These are phyloP conservation scores for Venturia pyrina DNA, from an alignment of 2,329 filamentous ascomycete genomes.

Conservation along the genomic window DNA sequence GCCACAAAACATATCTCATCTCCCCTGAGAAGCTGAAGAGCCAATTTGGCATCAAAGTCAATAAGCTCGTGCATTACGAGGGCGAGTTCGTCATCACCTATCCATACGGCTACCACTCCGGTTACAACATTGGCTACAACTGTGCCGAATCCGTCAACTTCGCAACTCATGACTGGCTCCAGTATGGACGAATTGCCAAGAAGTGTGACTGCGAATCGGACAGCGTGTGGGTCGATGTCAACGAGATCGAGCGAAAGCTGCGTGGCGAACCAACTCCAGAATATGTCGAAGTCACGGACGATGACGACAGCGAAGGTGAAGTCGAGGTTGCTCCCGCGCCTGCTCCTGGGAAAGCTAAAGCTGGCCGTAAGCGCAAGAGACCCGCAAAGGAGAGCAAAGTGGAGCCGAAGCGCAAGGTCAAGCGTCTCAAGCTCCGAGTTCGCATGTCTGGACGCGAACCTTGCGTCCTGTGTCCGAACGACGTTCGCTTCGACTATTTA, in stretches of 20 bases:
- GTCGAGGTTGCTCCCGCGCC: conserved; percentile 65
- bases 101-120: conserved; percentile 96
- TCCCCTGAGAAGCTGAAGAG: conserved; percentile 80
- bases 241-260: conserved; percentile 89
- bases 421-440: conserved; percentile 59
- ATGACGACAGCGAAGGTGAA: conserved; percentile 44
- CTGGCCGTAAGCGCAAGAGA: conserved; percentile 58
- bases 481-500: conserved; percentile 71
- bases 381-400: conserved; percentile 32
- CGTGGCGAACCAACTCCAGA: conserved; percentile 74
- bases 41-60: conserved; percentile 90
- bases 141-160: conserved; percentile 99
- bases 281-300: conserved; percentile 68
- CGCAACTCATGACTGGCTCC: conserved; percentile 86
- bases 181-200: conserved; percentile 90
- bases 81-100: conserved; percentile 98
- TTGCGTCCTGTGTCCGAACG: conserved; percentile 87
- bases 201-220: conserved; percentile 95
- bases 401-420: conserved; percentile 59
- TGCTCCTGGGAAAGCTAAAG: conserved; percentile 58
- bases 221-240: conserved; percentile 96
- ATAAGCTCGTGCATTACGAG: conserved; percentile 88
- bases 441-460: conserved; percentile 64
- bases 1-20: conserved; percentile 95
- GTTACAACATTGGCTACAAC: conserved; percentile 96